Evolutionary conservation across 257 asterid genomes (phyloP).

Genomic region (Ilex aquifolium): DNA sequence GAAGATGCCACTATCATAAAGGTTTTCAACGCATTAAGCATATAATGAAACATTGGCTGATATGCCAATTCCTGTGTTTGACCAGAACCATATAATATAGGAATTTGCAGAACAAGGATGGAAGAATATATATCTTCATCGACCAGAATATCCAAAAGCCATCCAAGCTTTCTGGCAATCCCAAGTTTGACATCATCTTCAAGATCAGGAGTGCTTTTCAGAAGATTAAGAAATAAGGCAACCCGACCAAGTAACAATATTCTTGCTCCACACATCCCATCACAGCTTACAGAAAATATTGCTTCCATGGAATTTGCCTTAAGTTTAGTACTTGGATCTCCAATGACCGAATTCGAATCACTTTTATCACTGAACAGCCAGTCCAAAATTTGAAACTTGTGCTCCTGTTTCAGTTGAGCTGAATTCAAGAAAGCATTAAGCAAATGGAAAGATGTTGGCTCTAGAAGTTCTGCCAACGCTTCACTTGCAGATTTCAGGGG

Average conservation of each 20-base stretch:
- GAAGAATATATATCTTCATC: constrained; percentile 63
- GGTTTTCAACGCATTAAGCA: constrained; percentile 64
- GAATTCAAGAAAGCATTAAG: constrained; percentile 74
- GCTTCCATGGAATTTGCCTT: constrained; percentile 25
- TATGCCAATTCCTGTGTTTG: constrained; percentile 42
- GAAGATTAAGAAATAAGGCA: constrained; percentile 54
- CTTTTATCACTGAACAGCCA: constrained; percentile 51
- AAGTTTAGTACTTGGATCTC: constrained; percentile 9
- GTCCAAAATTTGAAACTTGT: constrained; percentile 65
- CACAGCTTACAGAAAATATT: constrained; percentile 35
- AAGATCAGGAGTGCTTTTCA: constrained; percentile 58
- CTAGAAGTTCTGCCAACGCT: constrained; percentile 66
- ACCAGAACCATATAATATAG: constrained; percentile 27
- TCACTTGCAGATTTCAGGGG: constrained; percentile 55
- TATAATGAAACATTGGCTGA: constrained; percentile 52
- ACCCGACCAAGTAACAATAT: constrained; percentile 54
- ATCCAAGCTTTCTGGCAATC: constrained; percentile 70
- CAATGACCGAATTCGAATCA: constrained; percentile 23
- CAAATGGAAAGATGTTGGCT: constrained; percentile 80
- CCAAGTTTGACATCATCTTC: constrained; percentile 61
- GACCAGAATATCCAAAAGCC: constrained; percentile 68
- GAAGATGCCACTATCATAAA: constrained; percentile 72
- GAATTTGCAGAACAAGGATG: constrained; percentile 47
- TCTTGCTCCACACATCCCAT: constrained; percentile 40
- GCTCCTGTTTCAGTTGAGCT: constrained; percentile 55